phyloP scores from a whole-genome alignment of 768 basidiomycete genomes.

The Dentipellis fragilis region DNA sequence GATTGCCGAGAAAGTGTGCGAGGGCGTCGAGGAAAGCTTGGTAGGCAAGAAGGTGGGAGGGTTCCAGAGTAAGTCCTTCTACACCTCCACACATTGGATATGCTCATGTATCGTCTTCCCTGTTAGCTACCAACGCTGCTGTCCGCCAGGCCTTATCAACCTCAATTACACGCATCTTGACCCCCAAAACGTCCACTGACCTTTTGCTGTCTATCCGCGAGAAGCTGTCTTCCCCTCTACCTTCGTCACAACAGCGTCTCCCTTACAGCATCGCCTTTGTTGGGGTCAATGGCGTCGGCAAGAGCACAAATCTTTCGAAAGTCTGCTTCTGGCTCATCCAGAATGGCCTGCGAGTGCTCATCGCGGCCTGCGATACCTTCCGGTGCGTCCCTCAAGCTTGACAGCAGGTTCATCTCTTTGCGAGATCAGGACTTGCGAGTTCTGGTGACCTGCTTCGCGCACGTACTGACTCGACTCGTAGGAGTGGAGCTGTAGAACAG shows the following conservation, averaged over 20 bases:
- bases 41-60: constrained; percentile 88
- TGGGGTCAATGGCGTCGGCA: constrained; percentile 97
- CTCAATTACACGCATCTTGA: constrained; percentile 86
- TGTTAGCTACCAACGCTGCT: constrained; percentile 70
- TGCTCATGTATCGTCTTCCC: constrained; percentile 3
- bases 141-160: constrained; percentile 77
- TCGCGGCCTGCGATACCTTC: constrained; percentile 98
- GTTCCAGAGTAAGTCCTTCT: constrained; percentile 60
- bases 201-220: constrained; percentile 86
- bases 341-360: constrained; percentile 85
- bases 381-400: constrained; percentile 36
- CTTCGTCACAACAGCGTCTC: constrained; percentile 66
- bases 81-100: no score
- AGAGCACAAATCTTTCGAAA: constrained; percentile 95
- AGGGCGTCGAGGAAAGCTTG: constrained; percentile 83
- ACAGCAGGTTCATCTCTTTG: background rate
- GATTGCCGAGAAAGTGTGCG: constrained; percentile 90
- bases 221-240: constrained; percentile 66
- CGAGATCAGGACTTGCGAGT: background rate
- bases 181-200: constrained; percentile 96
- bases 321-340: constrained; percentile 99
- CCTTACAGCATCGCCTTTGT: constrained; percentile 96
- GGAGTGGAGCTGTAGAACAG: constrained; percentile 97
- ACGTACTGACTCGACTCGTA: constrained; percentile 17
- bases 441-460: no score